Evolutionary conservation across 768 basidiomycete genomes (phyloP).

Genomic region (Suillus lakei): DNA sequence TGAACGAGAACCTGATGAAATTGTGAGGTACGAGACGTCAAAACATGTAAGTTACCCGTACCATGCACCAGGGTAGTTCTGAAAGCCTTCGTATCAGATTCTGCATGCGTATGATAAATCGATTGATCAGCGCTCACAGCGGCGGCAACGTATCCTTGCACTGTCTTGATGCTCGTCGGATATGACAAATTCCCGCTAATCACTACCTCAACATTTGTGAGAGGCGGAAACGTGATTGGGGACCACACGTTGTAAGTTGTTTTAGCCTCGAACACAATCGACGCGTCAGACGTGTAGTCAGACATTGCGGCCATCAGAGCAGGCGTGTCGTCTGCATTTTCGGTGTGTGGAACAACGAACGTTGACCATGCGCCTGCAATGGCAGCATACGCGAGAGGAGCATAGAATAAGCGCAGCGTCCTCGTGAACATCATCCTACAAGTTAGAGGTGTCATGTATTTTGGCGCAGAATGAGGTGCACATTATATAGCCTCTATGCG

Average conservation of each 20-base stretch:
- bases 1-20: conserved; percentile 54
- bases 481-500: too few relatives aligned
- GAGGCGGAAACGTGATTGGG: conserved; percentile 56
- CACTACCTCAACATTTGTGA: conserved; percentile 60
- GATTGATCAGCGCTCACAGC: conserved; percentile 38
- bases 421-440: background rate
- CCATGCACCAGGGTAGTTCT: conserved; percentile 54
- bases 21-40: background rate
- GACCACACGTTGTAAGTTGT: conserved; percentile 67
- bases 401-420: conserved; percentile 45
- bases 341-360: conserved; percentile 53
- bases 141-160: conserved; percentile 52
- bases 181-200: conserved; percentile 64
- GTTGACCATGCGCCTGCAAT: conserved; percentile 47
- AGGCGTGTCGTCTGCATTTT: conserved; percentile 58
- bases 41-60: conserved; percentile 19
- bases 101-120: background rate
- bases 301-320: conserved; percentile 48
- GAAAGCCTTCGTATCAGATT: conserved; percentile 5
- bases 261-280: conserved; percentile 61
- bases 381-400: conserved; percentile 47
- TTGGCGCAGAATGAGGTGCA: too few relatives aligned
- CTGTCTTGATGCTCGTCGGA: conserved; percentile 52
- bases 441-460: background rate
- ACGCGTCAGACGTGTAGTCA: conserved; percentile 46